Evolutionary conservation across 2,329 filamentous ascomycete genomes (phyloP), one percentile per base, ranked within the genome.

Genomic region (Arachnopeziza araneosa): DNA sequence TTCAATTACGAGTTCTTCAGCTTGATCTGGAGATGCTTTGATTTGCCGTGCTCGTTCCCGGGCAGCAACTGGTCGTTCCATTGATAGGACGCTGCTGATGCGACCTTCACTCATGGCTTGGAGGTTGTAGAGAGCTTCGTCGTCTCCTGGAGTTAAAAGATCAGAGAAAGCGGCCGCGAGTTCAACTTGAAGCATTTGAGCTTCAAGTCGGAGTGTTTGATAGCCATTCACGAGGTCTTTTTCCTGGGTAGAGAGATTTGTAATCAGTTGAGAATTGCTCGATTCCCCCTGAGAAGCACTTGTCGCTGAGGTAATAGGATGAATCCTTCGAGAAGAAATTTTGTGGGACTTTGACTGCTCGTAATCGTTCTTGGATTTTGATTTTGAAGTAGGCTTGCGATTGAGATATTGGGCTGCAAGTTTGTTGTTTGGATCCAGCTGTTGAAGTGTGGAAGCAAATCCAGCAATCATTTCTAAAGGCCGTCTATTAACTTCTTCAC

Each of bases 121-220:
- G 10, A 59, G 52, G 19, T 55, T 52, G 10, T 52, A 50, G 17
- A 59, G 52, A 19, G 51, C 21, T 52, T 59, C 23, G 9, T 55
- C 4, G 19, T 49, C 48, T 24, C 51, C 48, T 21, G 49, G 5
- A 24, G 32, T n/a, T 21, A 44, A 56, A 5, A 56, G 44, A n/a
- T 55, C 30, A 2, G 24, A 51, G 19, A 55, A 44, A 14, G 52
- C 24, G n/a, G 52, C 24, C 19, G 17, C 49, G n/a, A 59, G 23
- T 55, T 59, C 57, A 17, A 50, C 53, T 24, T 55, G 52, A 48
- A 59, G 57, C 48, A 59, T 23, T 22, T 51, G 12, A 10, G 57
- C 57, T 53, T 59, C 57, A 4, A 51, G 22, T 52, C 55, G 55
- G 21, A 59, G 52, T 19, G 48, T 24, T 17, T 24, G 7, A 21